Evolutionary conservation across 2,329 filamentous ascomycete genomes (phyloP).

Genomic region (Orbilia quercus): DNA sequence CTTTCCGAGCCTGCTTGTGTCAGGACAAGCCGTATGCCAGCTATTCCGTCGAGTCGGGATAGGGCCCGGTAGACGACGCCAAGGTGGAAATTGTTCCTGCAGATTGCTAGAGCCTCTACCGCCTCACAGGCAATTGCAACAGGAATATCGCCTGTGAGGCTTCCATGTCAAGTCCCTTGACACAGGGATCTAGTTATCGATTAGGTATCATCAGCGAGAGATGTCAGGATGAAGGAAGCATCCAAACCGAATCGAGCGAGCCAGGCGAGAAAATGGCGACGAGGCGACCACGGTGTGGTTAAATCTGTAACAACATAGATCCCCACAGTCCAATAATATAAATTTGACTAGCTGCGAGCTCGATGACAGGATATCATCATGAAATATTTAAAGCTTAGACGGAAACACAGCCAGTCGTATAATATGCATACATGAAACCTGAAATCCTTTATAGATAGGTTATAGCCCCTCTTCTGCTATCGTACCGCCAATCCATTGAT

Average conservation of each 20-base stretch:
- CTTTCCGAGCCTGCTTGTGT: too few species aligned
- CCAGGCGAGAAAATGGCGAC: slow-evolving; percentile 34
- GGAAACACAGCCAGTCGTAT: slow-evolving; percentile 22
- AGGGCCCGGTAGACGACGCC: too few species aligned
- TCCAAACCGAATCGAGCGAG: slow-evolving; percentile 29
- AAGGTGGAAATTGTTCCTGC: slow-evolving; percentile 16
- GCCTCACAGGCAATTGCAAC: slow-evolving; percentile 10
- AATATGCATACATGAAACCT: slow-evolving; percentile 26
- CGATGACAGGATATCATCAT: neutral
- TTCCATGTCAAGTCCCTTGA: slow-evolving; percentile 1
- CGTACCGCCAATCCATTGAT: neutral
- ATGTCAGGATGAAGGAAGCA: neutral
- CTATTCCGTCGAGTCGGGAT: neutral
- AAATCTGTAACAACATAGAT: slow-evolving; percentile 19
- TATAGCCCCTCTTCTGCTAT: neutral
- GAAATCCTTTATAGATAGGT: neutral
- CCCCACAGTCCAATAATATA: slow-evolving; percentile 7
- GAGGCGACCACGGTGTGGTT: slow-evolving; percentile 18
- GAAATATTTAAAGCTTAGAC: slow-evolving; percentile 8
- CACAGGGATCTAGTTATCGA: slow-evolving; percentile 15
- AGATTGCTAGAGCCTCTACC: slow-evolving; percentile 12
- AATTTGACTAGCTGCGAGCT: neutral
- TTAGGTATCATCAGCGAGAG: slow-evolving; percentile 31
- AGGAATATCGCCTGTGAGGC: neutral
- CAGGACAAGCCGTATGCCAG: too few species aligned